These are phyloP conservation scores for Fragilaria radians DNA, from an alignment of 108 stramenopile genomes.

Conservation along the genomic window DNA sequence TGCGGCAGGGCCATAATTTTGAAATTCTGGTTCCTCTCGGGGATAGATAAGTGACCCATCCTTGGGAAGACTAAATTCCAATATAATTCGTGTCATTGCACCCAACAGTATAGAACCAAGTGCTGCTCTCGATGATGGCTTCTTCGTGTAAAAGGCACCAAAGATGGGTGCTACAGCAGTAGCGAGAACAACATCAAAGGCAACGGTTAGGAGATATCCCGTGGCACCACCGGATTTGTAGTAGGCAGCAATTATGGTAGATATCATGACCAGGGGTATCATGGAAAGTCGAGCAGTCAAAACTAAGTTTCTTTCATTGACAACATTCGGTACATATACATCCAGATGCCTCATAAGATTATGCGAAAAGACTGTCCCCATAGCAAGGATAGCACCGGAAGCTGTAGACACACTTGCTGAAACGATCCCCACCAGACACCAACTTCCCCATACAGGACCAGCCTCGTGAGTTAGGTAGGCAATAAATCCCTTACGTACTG, in stretches of 20 bases:
- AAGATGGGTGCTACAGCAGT: slow-evolving; percentile 68
- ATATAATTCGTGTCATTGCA: slow-evolving; percentile 39
- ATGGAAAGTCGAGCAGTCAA: slow-evolving; percentile 37
- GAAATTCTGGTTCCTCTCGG: slow-evolving; percentile 43
- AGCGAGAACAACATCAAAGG: slow-evolving; percentile 81
- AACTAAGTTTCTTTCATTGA: slow-evolving; percentile 39
- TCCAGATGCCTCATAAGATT: slow-evolving; percentile 53
- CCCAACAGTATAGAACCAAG: slow-evolving; percentile 49
- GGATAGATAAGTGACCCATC: slow-evolving; percentile 64
- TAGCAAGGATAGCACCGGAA: slow-evolving; percentile 76
- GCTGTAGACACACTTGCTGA: slow-evolving; percentile 76
- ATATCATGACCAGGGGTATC: slow-evolving; percentile 42
- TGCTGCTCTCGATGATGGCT: slow-evolving; percentile 61
- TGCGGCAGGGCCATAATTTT: slow-evolving; percentile 45
- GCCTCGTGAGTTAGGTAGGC: slow-evolving; percentile 60
- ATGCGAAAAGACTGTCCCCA: slow-evolving; percentile 79
- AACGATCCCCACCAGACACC: slow-evolving; percentile 72
- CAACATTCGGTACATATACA: slow-evolving; percentile 17
- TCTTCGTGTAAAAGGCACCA: slow-evolving; percentile 70
- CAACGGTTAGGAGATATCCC: slow-evolving; percentile 76
- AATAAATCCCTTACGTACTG: slow-evolving; percentile 50
- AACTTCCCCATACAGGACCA: slow-evolving; percentile 55
- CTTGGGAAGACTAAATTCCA: slow-evolving; percentile 72
- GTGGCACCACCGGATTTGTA: slow-evolving; percentile 40
- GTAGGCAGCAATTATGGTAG: slow-evolving; percentile 52